Percentiles rank a stretch among this genome's conserved stretches.
These are phyloP conservation scores for Cladosporium sp. DNA, from an alignment of 2,329 filamentous ascomycete genomes.

Conservation along the genomic window DNA sequence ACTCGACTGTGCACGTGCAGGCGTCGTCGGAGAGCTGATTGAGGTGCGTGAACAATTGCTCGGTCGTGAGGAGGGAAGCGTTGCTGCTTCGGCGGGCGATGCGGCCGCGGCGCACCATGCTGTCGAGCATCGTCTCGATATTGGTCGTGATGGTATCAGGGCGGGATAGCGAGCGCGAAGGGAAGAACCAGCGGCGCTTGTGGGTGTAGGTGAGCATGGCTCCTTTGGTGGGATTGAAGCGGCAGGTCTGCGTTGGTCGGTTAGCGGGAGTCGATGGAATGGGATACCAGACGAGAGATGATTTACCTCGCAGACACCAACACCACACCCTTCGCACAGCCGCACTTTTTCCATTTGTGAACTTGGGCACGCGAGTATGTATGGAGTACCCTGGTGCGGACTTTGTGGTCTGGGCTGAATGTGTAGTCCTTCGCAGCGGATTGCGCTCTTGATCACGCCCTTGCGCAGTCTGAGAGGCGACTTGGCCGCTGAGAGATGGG, in stretches of 20 bases:
- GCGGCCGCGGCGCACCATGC: conserved; percentile 17
- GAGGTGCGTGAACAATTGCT: conserved; percentile 16
- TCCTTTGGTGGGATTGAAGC: conserved; percentile 16
- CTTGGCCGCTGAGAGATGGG: conserved; percentile 2
- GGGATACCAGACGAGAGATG: background rate
- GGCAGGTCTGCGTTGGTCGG: background rate
- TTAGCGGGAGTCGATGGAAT: background rate
- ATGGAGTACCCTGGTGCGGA: conserved; percentile 14
- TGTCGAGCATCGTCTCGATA: conserved; percentile 19
- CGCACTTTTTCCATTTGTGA: conserved; percentile 7
- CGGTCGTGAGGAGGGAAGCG: conserved; percentile 11
- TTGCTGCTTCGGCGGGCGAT: conserved; percentile 2
- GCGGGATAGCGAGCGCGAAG: conserved; percentile 7
- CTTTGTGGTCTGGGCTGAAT: conserved; percentile 16
- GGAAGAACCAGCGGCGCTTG: conserved; percentile 20
- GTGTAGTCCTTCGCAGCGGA: conserved; percentile 10
- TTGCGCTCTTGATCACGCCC: conserved; percentile 5
- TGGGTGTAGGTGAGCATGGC: conserved; percentile 18
- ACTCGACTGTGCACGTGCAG: conserved; percentile 19
- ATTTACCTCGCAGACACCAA: conserved; percentile 16
- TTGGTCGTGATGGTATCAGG: conserved; percentile 15
- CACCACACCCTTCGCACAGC: conserved; percentile 15
- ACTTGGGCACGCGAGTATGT: conserved; percentile 12
- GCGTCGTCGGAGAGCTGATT: conserved; percentile 5
- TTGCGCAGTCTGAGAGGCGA: background rate